Evolutionary conservation across 2,329 filamentous ascomycete species (phyloP).

Genomic region (Fusarium sp.): DNA sequence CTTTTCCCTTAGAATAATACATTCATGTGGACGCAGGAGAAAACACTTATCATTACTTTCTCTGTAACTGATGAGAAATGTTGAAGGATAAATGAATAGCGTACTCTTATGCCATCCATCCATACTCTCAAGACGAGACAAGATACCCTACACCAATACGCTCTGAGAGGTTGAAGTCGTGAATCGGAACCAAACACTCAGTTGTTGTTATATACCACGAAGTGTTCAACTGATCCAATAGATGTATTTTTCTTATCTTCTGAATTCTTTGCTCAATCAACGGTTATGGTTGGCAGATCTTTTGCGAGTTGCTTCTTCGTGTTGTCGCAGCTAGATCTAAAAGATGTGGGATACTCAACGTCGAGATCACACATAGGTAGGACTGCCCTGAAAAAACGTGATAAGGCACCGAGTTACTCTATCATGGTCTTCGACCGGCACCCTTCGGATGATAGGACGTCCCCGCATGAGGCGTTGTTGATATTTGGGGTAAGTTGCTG

Average conservation of each 20-base stretch:
- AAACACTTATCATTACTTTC: neutral
- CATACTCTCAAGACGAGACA: neutral
- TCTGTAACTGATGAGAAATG: neutral
- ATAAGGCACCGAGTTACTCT: neutral
- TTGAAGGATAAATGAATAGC: neutral
- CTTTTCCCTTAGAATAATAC: neutral
- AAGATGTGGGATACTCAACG: neutral
- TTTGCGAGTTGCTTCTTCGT: neutral
- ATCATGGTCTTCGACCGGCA: neutral
- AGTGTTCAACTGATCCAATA: neutral
- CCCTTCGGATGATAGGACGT: neutral
- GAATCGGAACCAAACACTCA: neutral
- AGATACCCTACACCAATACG: neutral
- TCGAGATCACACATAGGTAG: neutral
- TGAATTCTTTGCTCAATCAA: neutral
- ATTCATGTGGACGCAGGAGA: no score
- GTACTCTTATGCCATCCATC: neutral
- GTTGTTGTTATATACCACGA: no score
- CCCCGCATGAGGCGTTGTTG: neutral
- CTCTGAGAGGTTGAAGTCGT: neutral
- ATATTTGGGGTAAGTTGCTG: conserved; percentile 1
- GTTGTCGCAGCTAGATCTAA: neutral
- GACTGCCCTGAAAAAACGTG: neutral
- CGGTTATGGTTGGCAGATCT: no score
- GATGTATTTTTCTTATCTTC: neutral